Base-by-base conservation (phyloP, 768 basidiomycete species). In the Lentinula boryana region DNA sequence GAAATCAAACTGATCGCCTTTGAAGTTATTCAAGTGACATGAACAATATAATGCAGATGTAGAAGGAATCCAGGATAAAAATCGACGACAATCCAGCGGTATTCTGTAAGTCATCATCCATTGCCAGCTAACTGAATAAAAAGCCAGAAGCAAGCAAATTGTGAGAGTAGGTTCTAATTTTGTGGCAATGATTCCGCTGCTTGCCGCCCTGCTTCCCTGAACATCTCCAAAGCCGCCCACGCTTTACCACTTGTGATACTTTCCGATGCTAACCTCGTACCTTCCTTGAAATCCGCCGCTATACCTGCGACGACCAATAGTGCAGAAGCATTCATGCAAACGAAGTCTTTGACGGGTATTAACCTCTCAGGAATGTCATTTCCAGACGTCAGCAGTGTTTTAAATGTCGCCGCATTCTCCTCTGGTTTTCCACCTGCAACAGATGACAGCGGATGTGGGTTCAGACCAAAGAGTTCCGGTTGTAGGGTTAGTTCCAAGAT, bases 291-390 rank as follows among this genome's bases (percentile, higher is more conserved):
- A 68, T 85, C 82, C 35, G 70, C 70, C 21, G 89, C 93, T 50
- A 88, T 60, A 5, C 94, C 95, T 5, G 92, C 86, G 2, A 98
- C 85, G 32, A 95, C 86, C 41, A 99, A 75, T 60, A 98, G 70
- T 12, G 94, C 95, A 5, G 94, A 87, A 3, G 95, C 84, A 68
- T 99, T 98, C 75, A 98, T 75, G 62, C 95, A 74, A 62, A 98
- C 92, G 69, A 95, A 98, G 67, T 97, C 87, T 51, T 85, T 72
- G 41, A 96, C 81, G 0, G 94, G 82, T 8, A 74, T 77, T 61
- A 93, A 70, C 4, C 72, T 72, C 60, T 77, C 75, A 0, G 88
- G 86, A 18, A 86, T 76, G n/a, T 80, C 70, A 3, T 74, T 72
- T 1, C 85, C 85, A 1, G 83, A 83, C 1, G 75, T 80, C 21